phyloP scores from a whole-genome alignment of 2,329 filamentous ascomycete genomes.

The Graphium sp. region DNA sequence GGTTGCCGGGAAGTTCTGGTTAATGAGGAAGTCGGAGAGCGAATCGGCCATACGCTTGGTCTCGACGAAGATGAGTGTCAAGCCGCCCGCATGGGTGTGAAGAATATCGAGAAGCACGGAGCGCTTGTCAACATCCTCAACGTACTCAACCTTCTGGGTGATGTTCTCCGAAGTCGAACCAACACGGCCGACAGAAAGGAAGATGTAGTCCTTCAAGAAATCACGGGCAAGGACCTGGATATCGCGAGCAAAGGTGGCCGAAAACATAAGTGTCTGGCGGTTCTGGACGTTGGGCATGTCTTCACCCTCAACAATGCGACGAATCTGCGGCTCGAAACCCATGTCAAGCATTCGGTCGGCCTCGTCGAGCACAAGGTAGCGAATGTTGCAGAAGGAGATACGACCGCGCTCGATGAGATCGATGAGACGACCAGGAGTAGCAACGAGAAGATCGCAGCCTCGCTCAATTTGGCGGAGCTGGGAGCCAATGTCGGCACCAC shows the following conservation, averaged over 20 bases:
- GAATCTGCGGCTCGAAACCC: slow-evolving; percentile 99
- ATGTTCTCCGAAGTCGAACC: slow-evolving; percentile 99
- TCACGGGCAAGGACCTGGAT: slow-evolving; percentile 98
- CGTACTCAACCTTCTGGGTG: slow-evolving; percentile 95
- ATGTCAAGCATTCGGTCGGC: slow-evolving; percentile 99
- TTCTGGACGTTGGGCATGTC: slow-evolving; percentile 77
- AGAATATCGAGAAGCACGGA: slow-evolving; percentile 95
- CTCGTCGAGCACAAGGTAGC: slow-evolving; percentile 97
- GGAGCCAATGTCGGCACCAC: slow-evolving; percentile 95
- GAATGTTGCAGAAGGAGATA: slow-evolving; percentile 96
- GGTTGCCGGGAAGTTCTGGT: slow-evolving; percentile 94
- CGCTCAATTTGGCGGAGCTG: slow-evolving; percentile 97
- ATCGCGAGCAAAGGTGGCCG: slow-evolving; percentile 95
- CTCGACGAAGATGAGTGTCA: slow-evolving; percentile 96
- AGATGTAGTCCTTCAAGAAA: slow-evolving; percentile 98
- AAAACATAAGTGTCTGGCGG: slow-evolving; percentile 99
- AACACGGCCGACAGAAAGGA: slow-evolving; percentile 95
- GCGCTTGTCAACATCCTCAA: slow-evolving; percentile 94
- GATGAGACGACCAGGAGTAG: slow-evolving; percentile 91
- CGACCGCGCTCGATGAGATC: slow-evolving; percentile 97
- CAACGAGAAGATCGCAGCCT: slow-evolving; percentile 91
- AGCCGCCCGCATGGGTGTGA: slow-evolving; percentile 75
- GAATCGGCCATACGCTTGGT: slow-evolving; percentile 99
- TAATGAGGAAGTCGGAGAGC: slow-evolving; percentile 93
- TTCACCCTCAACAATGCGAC: slow-evolving; percentile 93